Base-by-base conservation (phyloP, 169 alveolate genomes). In the Plasmodium falciparum region DNA sequence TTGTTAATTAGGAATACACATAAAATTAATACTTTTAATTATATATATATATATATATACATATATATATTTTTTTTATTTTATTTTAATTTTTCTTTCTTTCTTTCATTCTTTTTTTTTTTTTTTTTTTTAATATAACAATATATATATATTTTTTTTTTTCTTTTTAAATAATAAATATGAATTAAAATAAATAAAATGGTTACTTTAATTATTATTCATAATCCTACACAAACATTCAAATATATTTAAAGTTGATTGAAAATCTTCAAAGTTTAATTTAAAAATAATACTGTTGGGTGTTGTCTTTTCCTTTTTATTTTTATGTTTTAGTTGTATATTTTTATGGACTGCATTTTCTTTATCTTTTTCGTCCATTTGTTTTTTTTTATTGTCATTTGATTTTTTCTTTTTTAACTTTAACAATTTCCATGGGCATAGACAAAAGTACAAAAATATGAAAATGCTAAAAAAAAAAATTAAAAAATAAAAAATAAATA, bases 261-360 rank as follows among this genome's bases (percentile, higher is more conserved):
- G 80, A 59, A 67, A 80, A 71, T 80, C 90, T 4, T 80, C 90
- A 54, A 80, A 80, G 70, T 80, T 67, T 47, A 80, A 61, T 71
- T 69, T 66, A 80, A 80, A 80, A 50, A 24, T 43, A 33, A 80
- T 69, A 39, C 43, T 20, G 20, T 47, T 39, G 1, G 90, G 90
- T 2, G 83, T 58, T 26, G 43, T 80, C 24, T 80, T 80, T 33
- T 33, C 45, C 20, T 80, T 80, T 11, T 39, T 54, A 63, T 80
- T 63, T 52, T 80, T 80, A 17, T 22, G 43, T 29, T 59, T 71
- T 13, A 3, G n/a, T 65, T 65, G 63, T 11, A 7, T 52, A 4
- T 67, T 20, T 54, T 58, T 58, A 61, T 69, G 45, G 17, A 67
- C 49, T 9, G 13, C 62, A 15, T 61, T 20, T 69, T 80, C 73